phyloP scores from a whole-genome alignment of 768 basidiomycete genomes.

The Leccinellum albellum region DNA sequence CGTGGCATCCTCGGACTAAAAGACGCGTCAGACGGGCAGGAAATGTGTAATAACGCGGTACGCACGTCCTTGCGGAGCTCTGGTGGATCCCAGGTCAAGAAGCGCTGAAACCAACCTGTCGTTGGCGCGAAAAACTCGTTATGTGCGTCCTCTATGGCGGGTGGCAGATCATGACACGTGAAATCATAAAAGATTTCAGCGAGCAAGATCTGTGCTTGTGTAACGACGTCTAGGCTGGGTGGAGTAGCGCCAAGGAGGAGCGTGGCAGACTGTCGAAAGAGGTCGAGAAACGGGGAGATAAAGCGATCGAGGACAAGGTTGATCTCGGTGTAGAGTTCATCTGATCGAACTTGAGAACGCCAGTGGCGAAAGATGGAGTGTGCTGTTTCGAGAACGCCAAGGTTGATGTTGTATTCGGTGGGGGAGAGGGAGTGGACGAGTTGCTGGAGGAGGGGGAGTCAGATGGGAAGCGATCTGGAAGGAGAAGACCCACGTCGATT shows the following conservation, averaged over 20 bases:
- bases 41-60: not conserved
- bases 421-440: conserved; percentile 78
- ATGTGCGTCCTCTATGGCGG: conserved; percentile 87
- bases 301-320: conserved; percentile 86
- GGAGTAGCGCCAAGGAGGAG: conserved; percentile 44
- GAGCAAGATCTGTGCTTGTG: conserved; percentile 73
- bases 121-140: conserved; percentile 73
- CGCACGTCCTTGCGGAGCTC: conserved; percentile 65
- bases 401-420: conserved; percentile 79
- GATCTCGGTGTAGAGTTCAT: conserved; percentile 85
- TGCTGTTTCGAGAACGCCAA: conserved; percentile 89
- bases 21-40: conserved; percentile 5
- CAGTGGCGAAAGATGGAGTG: conserved; percentile 95
- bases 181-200: conserved; percentile 91
- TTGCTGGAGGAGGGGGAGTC: conserved; percentile 54
- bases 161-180: conserved; percentile 92
- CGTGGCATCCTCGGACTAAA: conserved; percentile 71
- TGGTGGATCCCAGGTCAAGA: conserved; percentile 75
- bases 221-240: conserved; percentile 47
- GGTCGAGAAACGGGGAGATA: conserved; percentile 74
- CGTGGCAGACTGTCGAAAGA: conserved; percentile 67
- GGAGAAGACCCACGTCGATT: conserved; percentile 67
- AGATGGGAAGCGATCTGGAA: conserved; percentile 8
- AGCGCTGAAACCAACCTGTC: conserved; percentile 71
- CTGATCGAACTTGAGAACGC: conserved; percentile 86